These are phyloP conservation scores for Mortierella sp. DNA, from an alignment of 371 early-diverging fungal genomes.

Conservation along the genomic window DNA sequence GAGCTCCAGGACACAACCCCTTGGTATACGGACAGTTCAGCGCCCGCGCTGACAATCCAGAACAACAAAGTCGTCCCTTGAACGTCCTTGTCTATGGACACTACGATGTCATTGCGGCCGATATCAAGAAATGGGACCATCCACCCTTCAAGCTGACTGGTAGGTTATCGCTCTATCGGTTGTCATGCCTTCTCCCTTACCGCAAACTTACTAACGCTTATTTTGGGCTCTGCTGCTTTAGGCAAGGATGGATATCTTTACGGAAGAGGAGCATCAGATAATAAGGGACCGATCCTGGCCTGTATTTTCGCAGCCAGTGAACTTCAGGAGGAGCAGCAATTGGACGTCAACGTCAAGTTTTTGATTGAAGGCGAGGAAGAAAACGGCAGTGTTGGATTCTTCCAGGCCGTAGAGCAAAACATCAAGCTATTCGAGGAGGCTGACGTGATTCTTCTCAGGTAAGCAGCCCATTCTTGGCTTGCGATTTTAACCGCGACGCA, in stretches of 20 bases:
- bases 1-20: conserved; percentile 77
- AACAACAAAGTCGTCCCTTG: conserved; percentile 29
- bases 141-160: conserved; percentile 69
- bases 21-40: conserved; percentile 82
- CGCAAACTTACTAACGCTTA: background rate
- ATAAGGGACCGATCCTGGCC: conserved; percentile 88
- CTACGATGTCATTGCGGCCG: conserved; percentile 86
- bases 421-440: conserved; percentile 74
- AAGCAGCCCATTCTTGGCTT: background rate
- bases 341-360: conserved; percentile 83
- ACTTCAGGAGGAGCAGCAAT: conserved; percentile 68
- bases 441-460: conserved; percentile 81
- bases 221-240: background rate
- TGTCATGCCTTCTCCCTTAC: background rate
- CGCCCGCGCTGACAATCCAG: conserved; percentile 27
- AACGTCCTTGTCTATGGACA: conserved; percentile 88
- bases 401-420: conserved; percentile 70
- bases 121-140: conserved; percentile 70
- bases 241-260: conserved; percentile 84
- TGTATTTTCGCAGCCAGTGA: conserved; percentile 85
- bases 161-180: background rate
- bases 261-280: conserved; percentile 86
- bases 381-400: conserved; percentile 80
- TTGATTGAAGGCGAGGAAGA: conserved; percentile 92
- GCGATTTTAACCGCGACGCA: background rate